Percentiles rank a stretch among this genome's conserved stretches.
These are phyloP conservation scores for Puccinia horiana DNA, from an alignment of 1,284 basidiomycete genomes.

Conservation along the genomic window DNA sequence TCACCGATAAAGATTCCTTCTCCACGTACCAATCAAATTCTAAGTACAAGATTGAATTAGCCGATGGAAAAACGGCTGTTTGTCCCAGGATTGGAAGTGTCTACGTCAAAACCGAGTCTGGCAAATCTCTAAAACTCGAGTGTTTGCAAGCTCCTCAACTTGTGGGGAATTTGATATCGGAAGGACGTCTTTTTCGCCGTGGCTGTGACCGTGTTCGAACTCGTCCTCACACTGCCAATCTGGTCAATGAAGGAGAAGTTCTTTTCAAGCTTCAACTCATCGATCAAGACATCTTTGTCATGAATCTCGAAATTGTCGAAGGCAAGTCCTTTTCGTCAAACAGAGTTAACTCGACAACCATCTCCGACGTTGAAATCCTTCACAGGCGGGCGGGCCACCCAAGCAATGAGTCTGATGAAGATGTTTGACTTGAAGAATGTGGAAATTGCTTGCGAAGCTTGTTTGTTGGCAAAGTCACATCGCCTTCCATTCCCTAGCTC, in stretches of 20 bases:
- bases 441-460: not conserved
- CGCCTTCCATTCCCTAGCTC: not conserved
- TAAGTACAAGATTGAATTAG: not conserved
- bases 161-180: not conserved
- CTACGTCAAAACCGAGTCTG: not conserved
- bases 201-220: not conserved
- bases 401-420: not conserved
- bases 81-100: not conserved
- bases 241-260: not conserved
- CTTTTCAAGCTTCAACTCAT: not conserved
- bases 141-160: not conserved
- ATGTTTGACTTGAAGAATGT: not conserved
- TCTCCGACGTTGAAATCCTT: not conserved
- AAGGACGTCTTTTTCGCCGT: not conserved
- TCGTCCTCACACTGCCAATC: not conserved
- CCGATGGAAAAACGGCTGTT: not conserved
- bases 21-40: not conserved
- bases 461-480: conserved; percentile 15
- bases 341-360: too few species aligned
- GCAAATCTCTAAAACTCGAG: not conserved
- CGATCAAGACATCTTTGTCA: not conserved
- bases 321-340: not conserved
- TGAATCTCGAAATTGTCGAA: not conserved
- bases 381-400: conserved; percentile 15
- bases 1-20: not conserved